phyloP scores from a whole-genome alignment of 352 stramenopile species.

The Phytophthora hybrid region DNA sequence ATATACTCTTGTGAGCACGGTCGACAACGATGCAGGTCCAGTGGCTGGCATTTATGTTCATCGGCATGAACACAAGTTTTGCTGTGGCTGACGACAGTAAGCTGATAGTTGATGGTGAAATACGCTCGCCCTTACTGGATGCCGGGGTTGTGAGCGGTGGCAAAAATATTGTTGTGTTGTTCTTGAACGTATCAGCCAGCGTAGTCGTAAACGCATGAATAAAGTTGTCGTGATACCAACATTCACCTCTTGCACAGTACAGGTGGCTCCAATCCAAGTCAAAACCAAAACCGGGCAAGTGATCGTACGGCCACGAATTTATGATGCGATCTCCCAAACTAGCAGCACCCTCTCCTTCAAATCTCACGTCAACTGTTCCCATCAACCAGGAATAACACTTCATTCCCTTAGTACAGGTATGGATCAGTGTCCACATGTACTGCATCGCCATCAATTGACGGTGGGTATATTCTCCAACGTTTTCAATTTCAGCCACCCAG shows the following conservation, averaged over 20 bases:
- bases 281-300: not conserved
- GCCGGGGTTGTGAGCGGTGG: not conserved
- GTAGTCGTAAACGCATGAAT: not conserved
- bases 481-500: not conserved
- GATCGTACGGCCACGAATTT: not conserved
- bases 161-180: not conserved
- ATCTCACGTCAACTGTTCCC: not conserved
- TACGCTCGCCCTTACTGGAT: not conserved
- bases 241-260: not conserved
- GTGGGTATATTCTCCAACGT: not conserved
- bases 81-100: too few species aligned
- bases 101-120: not conserved
- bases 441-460: not conserved
- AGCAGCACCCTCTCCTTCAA: not conserved
- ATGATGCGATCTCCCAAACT: not conserved
- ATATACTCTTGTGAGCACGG: not conserved
- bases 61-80: slow-evolving; percentile 13
- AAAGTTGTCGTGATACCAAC: not conserved
- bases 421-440: not conserved
- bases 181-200: not conserved
- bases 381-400: not conserved
- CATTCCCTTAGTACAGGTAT: not conserved
- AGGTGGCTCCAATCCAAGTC: not conserved
- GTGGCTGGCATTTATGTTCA: slow-evolving; percentile 16
- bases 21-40: slow-evolving; percentile 10